Percentiles rank a stretch among this genome's conserved stretches.
Conservation (phyloP, 179 eudicot species). For the Beta corolliflora region DNA sequence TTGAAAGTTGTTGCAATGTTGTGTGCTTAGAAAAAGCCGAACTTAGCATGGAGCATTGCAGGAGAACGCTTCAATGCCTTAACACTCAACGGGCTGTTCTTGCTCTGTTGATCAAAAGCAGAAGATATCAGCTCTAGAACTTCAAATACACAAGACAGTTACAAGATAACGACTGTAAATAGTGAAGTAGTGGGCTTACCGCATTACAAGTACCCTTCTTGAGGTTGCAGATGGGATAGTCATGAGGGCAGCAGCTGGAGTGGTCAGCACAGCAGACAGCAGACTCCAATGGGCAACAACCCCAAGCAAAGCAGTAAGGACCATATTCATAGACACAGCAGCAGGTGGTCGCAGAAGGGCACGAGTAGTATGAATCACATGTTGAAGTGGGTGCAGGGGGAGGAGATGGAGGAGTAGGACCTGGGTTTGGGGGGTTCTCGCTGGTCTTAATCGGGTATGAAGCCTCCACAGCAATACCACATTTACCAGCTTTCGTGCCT, state of each 20-base stretch:
- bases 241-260: conserved; percentile 85
- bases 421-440: conserved; percentile 61
- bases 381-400: conserved; percentile 47
- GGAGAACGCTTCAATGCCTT: conserved; percentile 54
- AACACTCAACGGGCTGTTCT: conserved; percentile 65
- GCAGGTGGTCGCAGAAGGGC: conserved; percentile 69
- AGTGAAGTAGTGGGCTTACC: conserved; percentile 36
- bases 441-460: conserved; percentile 71
- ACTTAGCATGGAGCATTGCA: conserved; percentile 38
- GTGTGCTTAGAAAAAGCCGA: conserved; percentile 32
- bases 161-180: neutral
- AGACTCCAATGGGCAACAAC: conserved; percentile 73
- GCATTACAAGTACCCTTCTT: conserved; percentile 52
- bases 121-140: conserved; percentile 6
- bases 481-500: conserved; percentile 50
- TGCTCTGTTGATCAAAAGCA: conserved; percentile 52
- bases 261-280: conserved; percentile 81
- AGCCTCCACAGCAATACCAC: conserved; percentile 72
- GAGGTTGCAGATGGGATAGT: conserved; percentile 67
- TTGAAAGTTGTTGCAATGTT: neutral
- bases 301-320: conserved; percentile 72
- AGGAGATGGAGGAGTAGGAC: conserved; percentile 80
- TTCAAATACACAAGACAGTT: neutral
- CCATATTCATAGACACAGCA: conserved; percentile 70
- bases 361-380: conserved; percentile 62